Base-by-base conservation (phyloP, 2,329 filamentous ascomycete genomes). In the Ascochyta viciae-villosae region DNA sequence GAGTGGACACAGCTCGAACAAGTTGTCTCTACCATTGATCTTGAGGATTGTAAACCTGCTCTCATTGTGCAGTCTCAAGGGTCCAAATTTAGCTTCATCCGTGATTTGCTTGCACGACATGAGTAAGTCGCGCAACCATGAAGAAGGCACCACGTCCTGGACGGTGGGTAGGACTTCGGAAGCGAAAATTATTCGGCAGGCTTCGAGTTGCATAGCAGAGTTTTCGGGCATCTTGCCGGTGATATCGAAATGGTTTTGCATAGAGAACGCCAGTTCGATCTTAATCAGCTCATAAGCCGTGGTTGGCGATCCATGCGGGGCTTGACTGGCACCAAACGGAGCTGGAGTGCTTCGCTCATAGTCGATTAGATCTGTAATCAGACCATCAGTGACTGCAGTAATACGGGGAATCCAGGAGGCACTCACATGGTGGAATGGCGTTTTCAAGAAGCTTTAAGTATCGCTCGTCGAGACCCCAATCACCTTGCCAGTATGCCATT, bases 181-280 rank as follows among this genome's bases (percentile, higher is more conserved):
- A 10, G 65, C 64, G 33, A 68, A 69, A n/a, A 70, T 64, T 22
- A 70, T 64, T 16, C 67, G 65, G 26, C 67, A 70, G 1, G 66
- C 67, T 35, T 70, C 67, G 26, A 65, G 57, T 39, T 69, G 67
- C 39, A 70, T 67, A 4, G 53, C 55, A 9, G 66, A 50, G 10
- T 68, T 63, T 1, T 58, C 57, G 2, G 66, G 67, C n/a, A 70
- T 45, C 19, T 50, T 61, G 1, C 63, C 60, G 3, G 54, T 53
- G 0, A 51, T 59, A n/a, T 67, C 63, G n/a, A 66, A 65, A 35
- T 62, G 62, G 1, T 54, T 60, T 27, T 68, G 68, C 9, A 65
- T 64, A 26, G 61, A 64, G 39, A 58, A 60, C 9, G 67, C 66
- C 1, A 63, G 54, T n/a, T 70, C 67, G 4, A 67, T 47, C 35